These are phyloP conservation scores for Neonectria punicea DNA, from an alignment of 2,329 filamentous ascomycete species.

Conservation along the genomic window DNA sequence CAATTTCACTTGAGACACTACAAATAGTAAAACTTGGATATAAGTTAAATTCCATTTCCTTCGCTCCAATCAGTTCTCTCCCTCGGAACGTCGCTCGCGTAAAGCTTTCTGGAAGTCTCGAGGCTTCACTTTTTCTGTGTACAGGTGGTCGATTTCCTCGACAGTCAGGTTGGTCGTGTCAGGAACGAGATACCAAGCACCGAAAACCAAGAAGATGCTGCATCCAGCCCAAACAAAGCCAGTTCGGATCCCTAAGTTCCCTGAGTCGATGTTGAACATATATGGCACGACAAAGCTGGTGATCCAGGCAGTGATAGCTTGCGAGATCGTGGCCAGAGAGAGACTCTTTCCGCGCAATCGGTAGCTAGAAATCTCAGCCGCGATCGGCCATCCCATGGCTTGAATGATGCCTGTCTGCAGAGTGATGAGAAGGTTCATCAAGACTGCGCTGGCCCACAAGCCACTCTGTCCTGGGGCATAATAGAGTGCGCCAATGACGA, in stretches of 20 bases:
- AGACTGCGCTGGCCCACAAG: too few relatives aligned
- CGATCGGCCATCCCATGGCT: too few relatives aligned
- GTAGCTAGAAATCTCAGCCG: too few relatives aligned
- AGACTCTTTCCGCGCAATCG: too few relatives aligned
- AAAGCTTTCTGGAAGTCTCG: constrained; percentile 14
- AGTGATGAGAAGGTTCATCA: too few relatives aligned
- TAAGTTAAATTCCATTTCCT: too few relatives aligned
- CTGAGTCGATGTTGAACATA: constrained; percentile 21
- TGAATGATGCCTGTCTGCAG: too few relatives aligned
- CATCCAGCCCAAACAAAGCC: constrained; percentile 20
- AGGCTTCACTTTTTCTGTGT: constrained; percentile 11
- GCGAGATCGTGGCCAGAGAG: too few relatives aligned
- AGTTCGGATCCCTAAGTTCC: constrained; percentile 17
- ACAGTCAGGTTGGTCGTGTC: constrained; percentile 19
- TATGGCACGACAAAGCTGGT: too few relatives aligned
- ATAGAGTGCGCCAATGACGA: too few relatives aligned
- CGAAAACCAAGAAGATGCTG: constrained; percentile 7
- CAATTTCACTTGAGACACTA: background rate
- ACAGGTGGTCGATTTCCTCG: constrained; percentile 21
- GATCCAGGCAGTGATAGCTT: too few relatives aligned
- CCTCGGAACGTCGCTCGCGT: background rate
- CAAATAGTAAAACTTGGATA: background rate
- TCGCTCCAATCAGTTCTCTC: background rate
- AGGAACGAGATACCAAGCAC: constrained; percentile 16
- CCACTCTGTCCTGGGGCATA: too few relatives aligned